These are phyloP conservation scores for Backusella morwellensis DNA, from an alignment of 192 early-diverging fungal species.

Conservation along the genomic window DNA sequence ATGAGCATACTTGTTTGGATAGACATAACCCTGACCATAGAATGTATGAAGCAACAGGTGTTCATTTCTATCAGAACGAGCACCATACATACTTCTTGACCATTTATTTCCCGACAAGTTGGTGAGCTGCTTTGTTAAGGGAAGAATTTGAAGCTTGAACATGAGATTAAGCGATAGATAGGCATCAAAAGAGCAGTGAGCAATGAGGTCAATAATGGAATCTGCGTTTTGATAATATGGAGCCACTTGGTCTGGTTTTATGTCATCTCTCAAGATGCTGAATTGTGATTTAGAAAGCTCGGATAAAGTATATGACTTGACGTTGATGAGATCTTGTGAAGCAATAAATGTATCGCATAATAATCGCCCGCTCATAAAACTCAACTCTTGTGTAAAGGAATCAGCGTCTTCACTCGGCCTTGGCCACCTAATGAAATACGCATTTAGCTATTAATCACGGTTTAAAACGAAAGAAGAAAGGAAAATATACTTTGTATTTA, in stretches of 20 bases:
- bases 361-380: slow-evolving; percentile 79
- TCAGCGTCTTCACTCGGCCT: slow-evolving; percentile 51
- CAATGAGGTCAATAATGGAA: slow-evolving; percentile 66
- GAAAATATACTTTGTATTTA: neutral
- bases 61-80: slow-evolving; percentile 95
- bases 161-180: slow-evolving; percentile 77
- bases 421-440: slow-evolving; percentile 63
- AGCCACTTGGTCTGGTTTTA: slow-evolving; percentile 77
- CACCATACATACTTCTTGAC: slow-evolving; percentile 74
- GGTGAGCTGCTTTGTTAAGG: slow-evolving; percentile 91
- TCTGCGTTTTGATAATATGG: slow-evolving; percentile 61
- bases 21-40: slow-evolving; percentile 85
- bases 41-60: slow-evolving; percentile 95
- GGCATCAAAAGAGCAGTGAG: slow-evolving; percentile 81
- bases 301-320: slow-evolving; percentile 84
- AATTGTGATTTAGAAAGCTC: slow-evolving; percentile 76
- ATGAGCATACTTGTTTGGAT: slow-evolving; percentile 72
- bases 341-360: slow-evolving; percentile 93
- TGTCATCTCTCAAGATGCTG: slow-evolving; percentile 72
- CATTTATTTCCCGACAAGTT: slow-evolving; percentile 92
- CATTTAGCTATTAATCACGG: too few species aligned
- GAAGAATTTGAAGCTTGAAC: slow-evolving; percentile 85
- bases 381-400: slow-evolving; percentile 67
- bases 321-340: slow-evolving; percentile 81
- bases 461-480: neutral